Base-by-base conservation (phyloP, 2,329 filamentous ascomycete genomes). In the Lecanoromycetidae sp. region DNA sequence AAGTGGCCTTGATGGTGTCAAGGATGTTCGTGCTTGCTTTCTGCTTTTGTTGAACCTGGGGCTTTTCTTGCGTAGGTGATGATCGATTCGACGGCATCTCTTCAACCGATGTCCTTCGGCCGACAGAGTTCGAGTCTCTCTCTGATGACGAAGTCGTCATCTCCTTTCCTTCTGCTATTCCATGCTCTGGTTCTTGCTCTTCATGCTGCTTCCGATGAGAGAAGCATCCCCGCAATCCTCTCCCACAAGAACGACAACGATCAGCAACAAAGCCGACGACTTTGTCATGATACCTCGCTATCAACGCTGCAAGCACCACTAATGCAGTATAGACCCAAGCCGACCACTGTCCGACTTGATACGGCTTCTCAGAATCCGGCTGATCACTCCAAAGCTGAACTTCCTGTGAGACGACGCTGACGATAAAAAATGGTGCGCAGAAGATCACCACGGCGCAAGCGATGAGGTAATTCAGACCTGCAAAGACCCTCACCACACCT, bases 391-490 rank as follows among this genome's bases (percentile, higher is more conserved):
- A 44, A 17, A 60, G 36, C 4, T 50, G 52, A 19, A 60, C 30
- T 44, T 60, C 58, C 39, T 59, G 59, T 29, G 57, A 26, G 13
- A 59, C 46, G 42, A 60, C 56, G 37, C 56, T 57, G 8, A 51
- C 39, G 13, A 57, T 38, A 51, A 59, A 57, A 20, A 58, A 35
- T 8, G 56, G 54, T 4, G 52, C 47, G 25, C 57, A 54, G 17
- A 55, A 37, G 3, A 58, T 34, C 25, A 60, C 57, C 10, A 60
- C 50, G 1, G 55, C 33, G 10, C 58, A 39, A 17, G 56, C 55
- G 23, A 60, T 25, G 15, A 56, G 32, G 26, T 60, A 47, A 48
- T 53, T 52, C 10, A 57, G 54, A n/a, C 52, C 39, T 13, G 55
- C 17, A 2, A 50, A 50, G 17, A 32, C 17, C 19, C 46, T 36